Conservation (phyloP, 306 rosid genomes). For the Bauhinia variegata region DNA sequence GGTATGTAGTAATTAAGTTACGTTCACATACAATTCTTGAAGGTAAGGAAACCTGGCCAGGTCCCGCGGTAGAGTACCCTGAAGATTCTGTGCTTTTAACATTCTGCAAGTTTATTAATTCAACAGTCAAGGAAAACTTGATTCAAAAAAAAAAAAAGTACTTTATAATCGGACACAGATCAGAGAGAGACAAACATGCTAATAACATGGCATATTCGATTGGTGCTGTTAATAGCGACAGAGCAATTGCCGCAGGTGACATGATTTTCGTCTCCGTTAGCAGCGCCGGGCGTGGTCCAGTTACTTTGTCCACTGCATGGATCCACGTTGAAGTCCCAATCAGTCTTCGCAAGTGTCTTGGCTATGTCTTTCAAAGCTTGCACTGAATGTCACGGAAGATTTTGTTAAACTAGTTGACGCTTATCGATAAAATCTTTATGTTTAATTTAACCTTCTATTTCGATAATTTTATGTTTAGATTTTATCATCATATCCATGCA, state of each 20-base stretch:
- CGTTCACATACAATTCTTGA: constrained; percentile 49
- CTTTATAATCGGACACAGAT: no score
- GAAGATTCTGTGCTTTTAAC: constrained; percentile 45
- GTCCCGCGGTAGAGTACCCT: constrained; percentile 60
- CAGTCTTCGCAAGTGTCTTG: constrained; percentile 46
- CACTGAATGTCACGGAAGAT: constrained; percentile 27
- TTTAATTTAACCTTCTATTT: no score
- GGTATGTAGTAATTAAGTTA: no score
- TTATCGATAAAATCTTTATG: no score
- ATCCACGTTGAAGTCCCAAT: constrained; percentile 58
- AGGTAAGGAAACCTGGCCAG: constrained; percentile 50
- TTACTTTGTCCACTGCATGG: constrained; percentile 50
- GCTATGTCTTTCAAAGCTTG: constrained; percentile 51
- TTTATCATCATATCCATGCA: no score
- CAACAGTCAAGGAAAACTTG: background rate
- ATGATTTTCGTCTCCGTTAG: constrained; percentile 9
- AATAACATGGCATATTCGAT: constrained; percentile 52
- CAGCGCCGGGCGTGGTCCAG: constrained; percentile 31
- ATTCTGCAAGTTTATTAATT: constrained; percentile 31
- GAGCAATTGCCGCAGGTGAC: constrained; percentile 47
- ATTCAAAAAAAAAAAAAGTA: no score
- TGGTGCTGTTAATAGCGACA: background rate
- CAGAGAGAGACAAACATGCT: constrained; percentile 40
- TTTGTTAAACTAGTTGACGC: no score
- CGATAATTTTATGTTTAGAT: no score